Percentiles rank a stretch among this genome's conserved stretches.
Evolutionary conservation across 345 rosid species (phyloP).

Genomic region (Citrus unshiu): DNA sequence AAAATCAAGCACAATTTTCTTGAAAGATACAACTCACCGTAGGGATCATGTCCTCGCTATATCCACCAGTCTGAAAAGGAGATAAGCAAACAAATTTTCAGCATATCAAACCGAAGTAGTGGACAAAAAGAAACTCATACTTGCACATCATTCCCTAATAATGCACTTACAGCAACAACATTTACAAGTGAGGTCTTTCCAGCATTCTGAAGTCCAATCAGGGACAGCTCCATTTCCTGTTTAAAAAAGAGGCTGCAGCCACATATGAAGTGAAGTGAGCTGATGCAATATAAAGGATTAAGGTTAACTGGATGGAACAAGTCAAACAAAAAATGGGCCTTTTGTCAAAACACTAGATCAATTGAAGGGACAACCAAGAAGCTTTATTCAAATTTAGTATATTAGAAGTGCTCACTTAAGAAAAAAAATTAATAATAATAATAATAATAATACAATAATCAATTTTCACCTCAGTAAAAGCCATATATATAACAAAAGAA

Average conservation of each 20-base stretch:
- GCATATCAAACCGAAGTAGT: constrained; percentile 6
- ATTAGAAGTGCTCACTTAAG: not conserved
- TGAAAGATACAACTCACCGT: constrained; percentile 42
- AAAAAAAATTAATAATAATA: not conserved
- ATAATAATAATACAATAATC: not conserved
- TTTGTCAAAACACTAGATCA: not conserved
- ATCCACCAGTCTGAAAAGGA: constrained; percentile 70
- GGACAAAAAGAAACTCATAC: not conserved
- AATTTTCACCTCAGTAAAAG: not conserved
- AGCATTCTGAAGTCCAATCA: constrained; percentile 85
- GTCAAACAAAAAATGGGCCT: not conserved
- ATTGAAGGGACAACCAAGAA: not conserved
- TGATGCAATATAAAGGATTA: not conserved
- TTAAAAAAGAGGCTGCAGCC: constrained; percentile 71
- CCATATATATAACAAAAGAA: not conserved
- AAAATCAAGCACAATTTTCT: not conserved
- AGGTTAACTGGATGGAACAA: not conserved
- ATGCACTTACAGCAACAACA: constrained; percentile 64
- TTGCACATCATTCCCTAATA: not conserved
- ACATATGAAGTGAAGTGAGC: constrained; percentile 10
- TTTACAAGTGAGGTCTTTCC: constrained; percentile 88
- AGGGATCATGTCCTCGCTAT: constrained; percentile 92
- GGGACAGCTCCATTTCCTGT: constrained; percentile 89
- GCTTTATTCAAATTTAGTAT: not conserved
- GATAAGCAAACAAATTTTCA: constrained; percentile 21